Evolutionary conservation across 352 stramenopile genomes (phyloP).

Genomic region (Phytophthora hybrid): DNA sequence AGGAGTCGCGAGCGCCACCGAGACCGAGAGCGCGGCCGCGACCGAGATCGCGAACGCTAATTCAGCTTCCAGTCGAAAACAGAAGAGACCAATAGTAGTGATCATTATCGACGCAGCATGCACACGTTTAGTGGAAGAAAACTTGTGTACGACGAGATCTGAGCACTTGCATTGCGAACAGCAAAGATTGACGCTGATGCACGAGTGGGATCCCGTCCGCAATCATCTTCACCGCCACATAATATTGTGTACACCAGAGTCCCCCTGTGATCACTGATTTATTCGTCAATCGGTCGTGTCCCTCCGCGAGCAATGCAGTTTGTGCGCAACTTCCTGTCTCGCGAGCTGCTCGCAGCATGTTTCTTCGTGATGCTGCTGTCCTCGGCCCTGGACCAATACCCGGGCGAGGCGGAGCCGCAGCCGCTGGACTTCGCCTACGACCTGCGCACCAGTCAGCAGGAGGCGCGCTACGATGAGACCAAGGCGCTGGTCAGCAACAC

Average conservation of each 20-base stretch:
- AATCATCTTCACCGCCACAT: conserved; percentile 2
- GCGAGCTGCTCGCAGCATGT: conserved; percentile 53
- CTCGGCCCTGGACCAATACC: conserved; percentile 58
- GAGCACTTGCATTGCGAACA: no score
- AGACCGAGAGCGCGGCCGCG: conserved; percentile 34
- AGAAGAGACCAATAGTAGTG: conserved; percentile 8
- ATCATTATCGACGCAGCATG: conserved; percentile 15
- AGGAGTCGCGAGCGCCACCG: conserved; percentile 43
- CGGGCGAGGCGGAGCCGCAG: conserved; percentile 46
- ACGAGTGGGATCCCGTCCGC: background rate
- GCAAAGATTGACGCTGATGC: no score
- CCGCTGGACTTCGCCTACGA: conserved; percentile 45
- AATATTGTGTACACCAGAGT: background rate
- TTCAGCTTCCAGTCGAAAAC: background rate
- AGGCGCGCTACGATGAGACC: conserved; percentile 42
- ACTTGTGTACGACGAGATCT: background rate
- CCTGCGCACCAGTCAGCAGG: conserved; percentile 51
- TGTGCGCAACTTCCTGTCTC: conserved; percentile 52
- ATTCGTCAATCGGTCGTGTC: conserved; percentile 18
- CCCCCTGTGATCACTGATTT: background rate
- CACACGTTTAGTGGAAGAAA: conserved; percentile 1
- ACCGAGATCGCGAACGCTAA: conserved; percentile 34
- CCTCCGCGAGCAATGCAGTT: conserved; percentile 23
- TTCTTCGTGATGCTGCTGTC: conserved; percentile 66
- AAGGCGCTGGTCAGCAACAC: conserved; percentile 30